Evolutionary conservation across 164 flowering plant genomes (phyloP), one percentile per base, ranked within the genome.

Genomic region (Sextonia rubra): DNA sequence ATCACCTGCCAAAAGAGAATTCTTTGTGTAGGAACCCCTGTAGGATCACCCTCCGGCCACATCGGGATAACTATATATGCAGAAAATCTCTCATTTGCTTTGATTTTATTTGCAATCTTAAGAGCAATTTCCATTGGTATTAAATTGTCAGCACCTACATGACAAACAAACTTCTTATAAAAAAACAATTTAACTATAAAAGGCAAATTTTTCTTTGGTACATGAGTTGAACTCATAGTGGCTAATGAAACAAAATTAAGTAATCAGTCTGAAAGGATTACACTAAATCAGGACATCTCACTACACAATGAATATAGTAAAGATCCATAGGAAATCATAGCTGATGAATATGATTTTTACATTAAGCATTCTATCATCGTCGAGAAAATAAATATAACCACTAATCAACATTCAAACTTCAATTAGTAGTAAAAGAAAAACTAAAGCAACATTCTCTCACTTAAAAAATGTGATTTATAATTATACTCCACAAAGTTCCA

Each of bases 41-140:
- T 90, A 49, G 99, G 98, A 77, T 85, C 86, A 74, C 99, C 99
- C 82, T 95, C 98, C 47, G 99, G 98, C 98, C 98, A 95, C 98
- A 94, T 94, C 6, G 97, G 98, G 44, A 94, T 77, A 69, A 93
- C 88, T 73, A 95, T 84, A 74, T 93, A 95, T 63, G 84, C 94
- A 77, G 97, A 91, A 85, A 95, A 93, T 82, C 97, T 88, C 82
- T 91, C 91, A 75, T 89, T 82, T 63, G 93, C 94, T 87, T 83
- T 89, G 58, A 95, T 93, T 69, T 95, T 91, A 7, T 85, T 86
- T 6, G 97, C 93, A 77, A 95, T 90, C 82, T 95, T 95, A 17
- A 95, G 90, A 24, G 98, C 98, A 62, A 93, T 91, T 80, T 95
- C 99, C 92, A 93, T 93, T 23, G 97, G 99, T 80, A 95, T 93